Conservation (phyloP, 2,329 filamentous ascomycete genomes). For the Cryphonectria naterciae region DNA sequence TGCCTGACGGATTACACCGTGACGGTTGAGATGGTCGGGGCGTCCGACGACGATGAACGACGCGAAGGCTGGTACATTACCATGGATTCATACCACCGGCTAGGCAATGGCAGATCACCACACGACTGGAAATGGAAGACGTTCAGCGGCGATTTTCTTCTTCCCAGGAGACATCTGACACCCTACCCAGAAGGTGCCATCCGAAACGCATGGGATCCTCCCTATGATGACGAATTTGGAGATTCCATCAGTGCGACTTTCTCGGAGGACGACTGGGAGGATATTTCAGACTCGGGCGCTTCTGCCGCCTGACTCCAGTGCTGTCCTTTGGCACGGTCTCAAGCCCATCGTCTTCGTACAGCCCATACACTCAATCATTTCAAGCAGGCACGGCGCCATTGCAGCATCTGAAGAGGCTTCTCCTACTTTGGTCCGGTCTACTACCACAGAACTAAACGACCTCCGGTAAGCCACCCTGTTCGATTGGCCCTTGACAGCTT, state of each 20-base stretch:
- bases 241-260: not conserved
- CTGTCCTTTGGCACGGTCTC: not conserved
- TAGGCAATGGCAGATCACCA: not conserved
- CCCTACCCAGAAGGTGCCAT: not conserved
- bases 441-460: not conserved
- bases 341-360: not conserved
- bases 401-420: not conserved
- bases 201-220: not conserved
- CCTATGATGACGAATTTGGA: not conserved
- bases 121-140: not conserved
- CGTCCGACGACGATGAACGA: not conserved
- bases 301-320: not conserved
- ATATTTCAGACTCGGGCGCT: not conserved
- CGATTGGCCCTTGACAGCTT: not conserved
- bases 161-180: not conserved
- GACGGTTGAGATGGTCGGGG: not conserved
- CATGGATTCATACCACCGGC: not conserved
- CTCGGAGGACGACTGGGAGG: not conserved
- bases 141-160: not conserved
- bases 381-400: not conserved
- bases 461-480: not conserved
- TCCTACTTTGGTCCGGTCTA: not conserved
- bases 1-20: conserved; percentile 3
- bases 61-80: not conserved
- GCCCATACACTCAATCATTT: not conserved